Percentiles rank a stretch among this genome's conserved stretches.
Evolutionary conservation across 306 rosid species (phyloP).

Genomic region (Medicago arabica): DNA sequence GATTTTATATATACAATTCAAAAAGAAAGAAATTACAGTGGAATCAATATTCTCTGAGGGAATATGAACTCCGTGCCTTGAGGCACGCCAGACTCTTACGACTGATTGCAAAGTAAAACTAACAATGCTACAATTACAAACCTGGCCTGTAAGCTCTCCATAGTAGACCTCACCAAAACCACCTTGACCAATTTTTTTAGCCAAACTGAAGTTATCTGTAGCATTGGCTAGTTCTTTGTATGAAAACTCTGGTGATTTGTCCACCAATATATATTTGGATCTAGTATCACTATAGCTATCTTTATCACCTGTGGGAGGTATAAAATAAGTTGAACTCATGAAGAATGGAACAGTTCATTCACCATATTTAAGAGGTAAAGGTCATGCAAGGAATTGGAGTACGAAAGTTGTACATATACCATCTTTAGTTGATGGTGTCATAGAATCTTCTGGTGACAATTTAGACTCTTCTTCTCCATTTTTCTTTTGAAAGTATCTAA

Average conservation of each 20-base stretch:
- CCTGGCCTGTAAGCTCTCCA: slow-evolving; percentile 90
- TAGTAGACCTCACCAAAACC: slow-evolving; percentile 43
- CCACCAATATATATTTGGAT: slow-evolving; percentile 45
- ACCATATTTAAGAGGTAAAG: too few relatives aligned
- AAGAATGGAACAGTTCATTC: too few relatives aligned
- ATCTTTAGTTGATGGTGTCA: not conserved
- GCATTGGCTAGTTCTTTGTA: slow-evolving; percentile 76
- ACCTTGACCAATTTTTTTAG: slow-evolving; percentile 82
- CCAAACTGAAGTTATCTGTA: slow-evolving; percentile 73
- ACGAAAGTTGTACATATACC: not conserved
- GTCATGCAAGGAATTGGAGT: too few relatives aligned
- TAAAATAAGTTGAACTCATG: not conserved
- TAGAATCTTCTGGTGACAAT: not conserved
- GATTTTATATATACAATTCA: too few relatives aligned
- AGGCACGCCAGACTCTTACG: not conserved
- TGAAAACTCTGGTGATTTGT: slow-evolving; percentile 75
- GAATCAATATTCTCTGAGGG: too few relatives aligned
- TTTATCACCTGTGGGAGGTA: not conserved
- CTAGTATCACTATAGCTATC: slow-evolving; percentile 19
- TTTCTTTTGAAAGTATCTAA: not conserved
- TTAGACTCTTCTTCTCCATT: not conserved
- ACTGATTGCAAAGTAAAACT: not conserved
- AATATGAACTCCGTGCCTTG: too few relatives aligned
- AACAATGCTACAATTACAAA: slow-evolving; percentile 32
- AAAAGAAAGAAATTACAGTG: too few relatives aligned